A percentile compares a stretch with the other conserved stretches of the same genome.
Conservation (phyloP, 1,284 basidiomycete genomes). For the Baeospora myosura region DNA sequence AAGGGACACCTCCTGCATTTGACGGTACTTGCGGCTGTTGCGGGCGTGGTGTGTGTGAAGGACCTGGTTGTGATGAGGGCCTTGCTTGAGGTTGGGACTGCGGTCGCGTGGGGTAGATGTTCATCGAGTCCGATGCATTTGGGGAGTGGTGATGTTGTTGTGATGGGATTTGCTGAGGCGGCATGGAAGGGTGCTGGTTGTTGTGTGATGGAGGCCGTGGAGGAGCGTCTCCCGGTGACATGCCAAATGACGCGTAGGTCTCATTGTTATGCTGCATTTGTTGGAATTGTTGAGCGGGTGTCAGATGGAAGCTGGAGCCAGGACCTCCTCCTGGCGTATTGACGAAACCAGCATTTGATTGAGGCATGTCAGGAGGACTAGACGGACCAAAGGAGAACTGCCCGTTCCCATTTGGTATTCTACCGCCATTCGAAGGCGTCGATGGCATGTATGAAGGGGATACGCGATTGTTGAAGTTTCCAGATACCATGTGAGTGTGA, state of each 20-base stretch:
- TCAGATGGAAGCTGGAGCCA: constrained; percentile 38
- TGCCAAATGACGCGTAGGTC: constrained; percentile 27
- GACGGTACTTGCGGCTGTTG: constrained; percentile 9
- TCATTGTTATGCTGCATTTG: constrained; percentile 36
- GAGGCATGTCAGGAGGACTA: constrained; percentile 34
- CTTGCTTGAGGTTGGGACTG: constrained; percentile 42
- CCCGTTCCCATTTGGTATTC: constrained; percentile 28
- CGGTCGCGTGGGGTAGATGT: constrained; percentile 35
- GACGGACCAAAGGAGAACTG: constrained; percentile 36
- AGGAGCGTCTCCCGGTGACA: constrained; percentile 28
- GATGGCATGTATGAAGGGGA: constrained; percentile 33
- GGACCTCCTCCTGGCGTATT: constrained; percentile 22
- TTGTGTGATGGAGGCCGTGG: constrained; percentile 42
- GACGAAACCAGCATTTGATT: too few relatives aligned
- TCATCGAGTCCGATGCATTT: constrained; percentile 32
- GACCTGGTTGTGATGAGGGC: constrained; percentile 25
- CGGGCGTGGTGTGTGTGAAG: constrained; percentile 18
- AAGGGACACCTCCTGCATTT: neutral
- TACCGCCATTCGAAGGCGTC: constrained; percentile 25
- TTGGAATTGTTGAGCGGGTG: constrained; percentile 53
- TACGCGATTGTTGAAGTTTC: constrained; percentile 41
- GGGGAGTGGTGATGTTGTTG: constrained; percentile 33
- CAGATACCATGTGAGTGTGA: too few relatives aligned
- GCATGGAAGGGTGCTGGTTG: constrained; percentile 21
- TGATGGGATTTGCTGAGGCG: constrained; percentile 23